phyloP scores from a whole-genome alignment of 352 stramenopile genomes.

The Peronospora tabacina region DNA sequence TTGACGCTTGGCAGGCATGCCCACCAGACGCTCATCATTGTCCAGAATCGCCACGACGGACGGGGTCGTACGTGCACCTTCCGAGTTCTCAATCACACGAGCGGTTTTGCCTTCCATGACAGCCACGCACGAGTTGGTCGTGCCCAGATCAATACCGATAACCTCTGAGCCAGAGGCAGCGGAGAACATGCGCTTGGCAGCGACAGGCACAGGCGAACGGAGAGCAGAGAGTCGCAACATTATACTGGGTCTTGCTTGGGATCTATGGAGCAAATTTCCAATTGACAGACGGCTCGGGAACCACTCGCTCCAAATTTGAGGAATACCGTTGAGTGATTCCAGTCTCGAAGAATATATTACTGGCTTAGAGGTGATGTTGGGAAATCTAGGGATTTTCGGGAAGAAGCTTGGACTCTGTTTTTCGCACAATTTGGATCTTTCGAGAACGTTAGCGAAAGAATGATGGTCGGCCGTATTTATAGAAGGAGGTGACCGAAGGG shows the following conservation, averaged over 20 bases:
- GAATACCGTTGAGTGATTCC: background rate
- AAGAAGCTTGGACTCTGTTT: no score
- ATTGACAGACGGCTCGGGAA: constrained; percentile 18
- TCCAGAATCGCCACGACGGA: constrained; percentile 94
- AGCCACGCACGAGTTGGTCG: constrained; percentile 92
- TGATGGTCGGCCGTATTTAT: constrained; percentile 20
- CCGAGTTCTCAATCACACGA: constrained; percentile 97
- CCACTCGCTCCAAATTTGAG: constrained; percentile 17
- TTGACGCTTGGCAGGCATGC: constrained; percentile 92
- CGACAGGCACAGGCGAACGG: constrained; percentile 17
- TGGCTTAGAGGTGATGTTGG: no score
- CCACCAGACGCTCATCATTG: constrained; percentile 91
- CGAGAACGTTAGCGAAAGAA: constrained; percentile 22
- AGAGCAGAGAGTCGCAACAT: constrained; percentile 23
- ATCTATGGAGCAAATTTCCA: constrained; percentile 28
- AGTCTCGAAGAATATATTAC: background rate
- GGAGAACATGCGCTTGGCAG: constrained; percentile 46
- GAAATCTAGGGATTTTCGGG: no score
- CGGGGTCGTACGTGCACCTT: constrained; percentile 93
- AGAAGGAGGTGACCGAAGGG: background rate
- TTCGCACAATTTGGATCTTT: constrained; percentile 15
- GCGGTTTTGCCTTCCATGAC: constrained; percentile 70
- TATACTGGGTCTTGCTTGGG: background rate
- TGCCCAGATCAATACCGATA: constrained; percentile 98
- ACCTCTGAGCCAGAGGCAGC: constrained; percentile 39